Evolutionary conservation across 176 grass and related monocot species (phyloP).

Genomic region (Zea luxurians): DNA sequence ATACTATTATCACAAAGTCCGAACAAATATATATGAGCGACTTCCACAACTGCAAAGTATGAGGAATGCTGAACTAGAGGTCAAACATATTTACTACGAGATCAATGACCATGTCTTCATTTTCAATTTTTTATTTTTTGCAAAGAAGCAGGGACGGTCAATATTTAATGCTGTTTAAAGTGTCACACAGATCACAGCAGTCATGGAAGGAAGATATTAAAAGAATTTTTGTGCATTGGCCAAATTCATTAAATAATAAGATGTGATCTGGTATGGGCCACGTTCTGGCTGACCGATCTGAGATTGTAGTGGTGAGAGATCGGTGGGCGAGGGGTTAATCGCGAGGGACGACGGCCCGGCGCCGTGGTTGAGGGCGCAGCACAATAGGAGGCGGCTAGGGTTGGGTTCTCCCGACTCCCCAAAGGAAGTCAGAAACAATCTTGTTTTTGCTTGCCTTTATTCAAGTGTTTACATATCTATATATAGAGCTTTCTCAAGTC

Average conservation of each 20-base stretch:
- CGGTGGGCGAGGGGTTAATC: too few species aligned
- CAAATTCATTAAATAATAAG: not conserved
- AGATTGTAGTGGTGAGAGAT: too few species aligned
- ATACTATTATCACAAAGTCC: not conserved
- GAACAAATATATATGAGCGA: not conserved
- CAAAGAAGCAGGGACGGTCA: not conserved
- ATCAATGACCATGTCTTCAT: not conserved
- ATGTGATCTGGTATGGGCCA: too few species aligned
- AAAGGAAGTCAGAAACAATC: too few species aligned
- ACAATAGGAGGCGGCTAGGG: too few species aligned
- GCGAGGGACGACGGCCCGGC: too few species aligned
- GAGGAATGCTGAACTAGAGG: not conserved
- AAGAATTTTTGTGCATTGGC: not conserved
- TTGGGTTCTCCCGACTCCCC: too few species aligned
- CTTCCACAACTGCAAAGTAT: not conserved
- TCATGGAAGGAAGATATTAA: not conserved
- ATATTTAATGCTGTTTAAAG: not conserved
- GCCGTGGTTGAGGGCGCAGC: too few species aligned
- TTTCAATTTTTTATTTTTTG: not conserved
- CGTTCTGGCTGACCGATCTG: too few species aligned
- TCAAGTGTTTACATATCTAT: too few species aligned
- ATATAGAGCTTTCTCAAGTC: too few species aligned
- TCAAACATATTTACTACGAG: slow-evolving; percentile 1
- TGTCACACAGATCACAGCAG: not conserved
- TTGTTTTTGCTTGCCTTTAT: too few species aligned